A percentile compares a stretch with the other conserved stretches of the same genome.
Conservation (phyloP, 2,329 filamentous ascomycete species). For the Thelonectria olida region DNA sequence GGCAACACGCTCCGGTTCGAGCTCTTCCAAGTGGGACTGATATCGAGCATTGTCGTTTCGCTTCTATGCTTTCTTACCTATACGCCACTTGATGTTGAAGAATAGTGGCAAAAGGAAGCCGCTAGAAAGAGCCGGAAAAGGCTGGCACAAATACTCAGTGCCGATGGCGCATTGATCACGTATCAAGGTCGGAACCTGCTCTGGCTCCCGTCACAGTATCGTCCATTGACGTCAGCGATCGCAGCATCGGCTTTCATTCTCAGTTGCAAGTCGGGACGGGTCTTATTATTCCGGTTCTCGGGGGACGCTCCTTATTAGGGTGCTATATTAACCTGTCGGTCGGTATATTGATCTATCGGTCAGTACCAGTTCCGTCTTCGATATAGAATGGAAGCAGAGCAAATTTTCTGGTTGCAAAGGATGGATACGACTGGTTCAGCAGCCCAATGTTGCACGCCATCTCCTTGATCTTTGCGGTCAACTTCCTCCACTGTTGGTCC, state of each 20-base stretch:
- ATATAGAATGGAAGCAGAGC: constrained; percentile 10
- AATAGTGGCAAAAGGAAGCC: no score
- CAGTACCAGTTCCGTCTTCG: background rate
- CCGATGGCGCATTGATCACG: background rate
- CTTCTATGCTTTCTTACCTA: no score
- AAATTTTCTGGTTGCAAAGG: constrained; percentile 1
- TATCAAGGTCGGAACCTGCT: constrained; percentile 3
- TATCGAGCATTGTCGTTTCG: no score
- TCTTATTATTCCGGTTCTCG: background rate
- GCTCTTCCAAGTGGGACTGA: no score
- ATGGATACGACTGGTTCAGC: background rate
- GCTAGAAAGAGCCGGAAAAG: no score
- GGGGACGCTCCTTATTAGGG: background rate
- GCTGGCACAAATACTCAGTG: no score
- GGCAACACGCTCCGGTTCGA: no score
- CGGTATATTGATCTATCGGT: no score
- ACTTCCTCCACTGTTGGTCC: background rate
- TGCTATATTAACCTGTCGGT: no score
- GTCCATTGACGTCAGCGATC: background rate
- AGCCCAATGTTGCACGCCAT: background rate
- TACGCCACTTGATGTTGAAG: no score
- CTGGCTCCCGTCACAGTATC: constrained; percentile 3
- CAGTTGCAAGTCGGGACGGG: background rate
- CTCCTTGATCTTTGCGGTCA: background rate
- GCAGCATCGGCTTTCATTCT: background rate